Evolutionary conservation across 2,329 filamentous ascomycete genomes (phyloP), one percentile per base, ranked within the genome.

Genomic region (Incumbomyces delicatus): DNA sequence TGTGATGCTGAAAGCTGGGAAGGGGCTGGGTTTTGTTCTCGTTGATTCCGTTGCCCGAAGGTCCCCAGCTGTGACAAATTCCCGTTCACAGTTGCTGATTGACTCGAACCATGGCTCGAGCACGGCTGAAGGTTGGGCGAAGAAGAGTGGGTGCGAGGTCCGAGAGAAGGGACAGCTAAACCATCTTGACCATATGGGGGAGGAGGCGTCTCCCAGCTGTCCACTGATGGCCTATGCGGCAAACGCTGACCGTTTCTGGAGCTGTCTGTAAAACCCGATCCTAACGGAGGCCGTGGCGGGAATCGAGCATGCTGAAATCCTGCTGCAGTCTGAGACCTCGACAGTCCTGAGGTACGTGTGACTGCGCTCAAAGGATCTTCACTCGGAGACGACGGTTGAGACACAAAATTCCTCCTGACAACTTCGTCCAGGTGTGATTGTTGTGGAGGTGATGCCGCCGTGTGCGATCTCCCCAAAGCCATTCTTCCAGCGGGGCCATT

Each of bases 301-400:
- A 85, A 73, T 42, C 82, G 72, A 16, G 77, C 76, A 41, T 83
- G 77, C 53, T 79, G 85, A 10, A 78, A 78, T 20, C 83, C 83
- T 29, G 81, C 83, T n/a, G 83, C 82, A 1, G 68, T 69, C 32
- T 48, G 49, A n/a, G 53, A 50, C 20, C 55, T 49, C 17, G 56
- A 52, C 20, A 57, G 32, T 22, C 47, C 51, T n/a, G 49, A 33
- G 12, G 45, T 37, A 12, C 43, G 38, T 41, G 44, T 13, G 10
- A 45, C 2, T 27, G 46, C 20, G 14, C 44, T 46, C 6, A 40
- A n/a, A 10, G n/a, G 7, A 41, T 58, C 54, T 27, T 59, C 55
- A 27, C 50, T 46, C 42, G 57, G 53, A 12, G 54, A 57, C n/a
- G 51, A 53, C 3, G 57, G 48, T 32, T 54, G 53, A n/a, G 53